Base-by-base conservation (phyloP, 2,329 filamentous ascomycete species). In the Rutstroemia sp. region DNA sequence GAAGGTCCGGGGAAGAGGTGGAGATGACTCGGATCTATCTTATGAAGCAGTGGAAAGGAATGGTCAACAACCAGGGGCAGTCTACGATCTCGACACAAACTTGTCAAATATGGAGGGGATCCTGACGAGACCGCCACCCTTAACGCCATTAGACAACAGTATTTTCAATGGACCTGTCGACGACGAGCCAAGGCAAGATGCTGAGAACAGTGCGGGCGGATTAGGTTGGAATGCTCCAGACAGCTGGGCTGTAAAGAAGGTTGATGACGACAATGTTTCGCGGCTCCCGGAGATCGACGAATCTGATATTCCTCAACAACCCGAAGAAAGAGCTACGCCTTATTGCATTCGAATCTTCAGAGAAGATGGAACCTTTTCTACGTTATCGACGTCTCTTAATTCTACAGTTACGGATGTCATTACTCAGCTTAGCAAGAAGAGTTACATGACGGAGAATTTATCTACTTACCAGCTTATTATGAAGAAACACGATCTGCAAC, bases 321-420 rank as follows among this genome's bases (percentile, higher is more conserved):
- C 85, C 2, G 88, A 92, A 55, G 87, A 92, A 69, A 88, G 89
- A 67, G 78, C 82, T 30, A 78, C 81, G 16, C 84, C 87, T 34
- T 96, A 92, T 71, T 97, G 92, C 70, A 94, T 99, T 68, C 89
- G 94, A 37, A 89, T 99, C 39, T 99, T 99, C 75, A 86, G 92
- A 58, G 87, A 88, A 8, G 92, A 99, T 69, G 90, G 88, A 25
- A 96, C 94, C 0, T 99, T 97, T 73, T 89, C 91, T 6, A 96
- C 94, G 0, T 80, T 99, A 50, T 92, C 91, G 30, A 86, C 92
- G 71, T 78, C 85, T 2, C 75, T 97, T 52, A 89, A 92, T 67
- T 86, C 92, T 3, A 92, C 87, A 0, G 92, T 95, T 17, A 79
- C 82, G 17, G 92, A 99, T 57, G 86, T 97, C 46, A 86, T 97